Conservation (phyloP, 2,329 filamentous ascomycete species). For the Fusarium fracticaudum region DNA sequence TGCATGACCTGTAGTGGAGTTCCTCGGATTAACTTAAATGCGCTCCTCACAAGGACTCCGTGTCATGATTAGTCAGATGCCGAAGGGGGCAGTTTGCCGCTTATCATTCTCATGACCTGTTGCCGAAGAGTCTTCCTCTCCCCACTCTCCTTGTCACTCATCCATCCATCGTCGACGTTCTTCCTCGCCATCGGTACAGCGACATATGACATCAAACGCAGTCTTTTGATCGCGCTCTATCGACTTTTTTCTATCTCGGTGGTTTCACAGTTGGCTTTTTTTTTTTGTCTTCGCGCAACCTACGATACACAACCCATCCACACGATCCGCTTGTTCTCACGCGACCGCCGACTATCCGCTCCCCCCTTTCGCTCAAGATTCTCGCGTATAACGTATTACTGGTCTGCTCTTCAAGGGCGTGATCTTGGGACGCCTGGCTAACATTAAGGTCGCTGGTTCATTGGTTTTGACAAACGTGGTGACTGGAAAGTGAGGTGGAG, state of each 20-base stretch:
- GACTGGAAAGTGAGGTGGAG: conserved; percentile 51
- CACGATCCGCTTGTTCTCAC: conserved; percentile 17
- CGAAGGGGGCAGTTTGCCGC: not conserved
- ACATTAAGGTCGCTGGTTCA: conserved; percentile 45
- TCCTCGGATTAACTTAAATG: conserved; percentile 21
- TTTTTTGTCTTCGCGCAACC: not conserved
- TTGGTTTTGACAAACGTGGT: conserved; percentile 45
- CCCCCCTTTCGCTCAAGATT: conserved; percentile 8
- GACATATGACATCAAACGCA: conserved; percentile 15
- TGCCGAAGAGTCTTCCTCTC: conserved; percentile 38
- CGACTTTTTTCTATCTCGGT: not conserved
- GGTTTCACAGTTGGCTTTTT: not conserved
- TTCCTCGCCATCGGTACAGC: conserved; percentile 30
- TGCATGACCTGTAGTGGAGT: not conserved
- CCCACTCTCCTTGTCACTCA: conserved; percentile 26
- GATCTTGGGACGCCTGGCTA: conserved; percentile 42
- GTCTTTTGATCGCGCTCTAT: not conserved
- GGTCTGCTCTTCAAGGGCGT: conserved; percentile 38
- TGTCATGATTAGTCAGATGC: conserved; percentile 30
- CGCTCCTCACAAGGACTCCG: not conserved
- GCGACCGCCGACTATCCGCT: conserved; percentile 8
- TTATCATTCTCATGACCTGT: conserved; percentile 12
- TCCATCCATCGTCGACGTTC: conserved; percentile 26
- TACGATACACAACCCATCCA: conserved; percentile 3
- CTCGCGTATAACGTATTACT: conserved; percentile 23